phyloP scores from a whole-genome alignment of 2,329 filamentous ascomycete species.

The Fusarium chuoi region DNA sequence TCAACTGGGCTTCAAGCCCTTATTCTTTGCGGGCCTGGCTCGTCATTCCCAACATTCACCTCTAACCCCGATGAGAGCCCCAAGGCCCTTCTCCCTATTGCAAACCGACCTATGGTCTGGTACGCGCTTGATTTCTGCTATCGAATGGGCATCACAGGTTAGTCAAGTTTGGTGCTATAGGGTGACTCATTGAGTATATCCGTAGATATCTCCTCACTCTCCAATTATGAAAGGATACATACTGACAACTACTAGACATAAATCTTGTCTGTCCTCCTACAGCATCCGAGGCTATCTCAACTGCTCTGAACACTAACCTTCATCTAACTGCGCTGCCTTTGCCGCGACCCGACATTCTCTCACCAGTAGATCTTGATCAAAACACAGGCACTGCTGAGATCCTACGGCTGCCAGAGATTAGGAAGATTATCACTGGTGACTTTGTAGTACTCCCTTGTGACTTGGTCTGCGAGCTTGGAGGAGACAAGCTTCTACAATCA shows the following conservation, averaged over 20 bases:
- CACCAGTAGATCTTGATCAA: slow-evolving; percentile 79
- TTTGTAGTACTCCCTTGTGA: slow-evolving; percentile 95
- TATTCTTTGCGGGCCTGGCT: slow-evolving; percentile 84
- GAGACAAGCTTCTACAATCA: slow-evolving; percentile 83
- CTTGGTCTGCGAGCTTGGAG: slow-evolving; percentile 88
- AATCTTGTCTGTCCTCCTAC: slow-evolving; percentile 72
- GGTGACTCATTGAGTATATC: slow-evolving; percentile 5
- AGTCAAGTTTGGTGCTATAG: slow-evolving; percentile 42
- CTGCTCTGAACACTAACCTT: slow-evolving; percentile 80
- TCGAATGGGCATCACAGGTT: slow-evolving; percentile 80
- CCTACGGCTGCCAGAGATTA: slow-evolving; percentile 84
- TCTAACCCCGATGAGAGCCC: slow-evolving; percentile 82
- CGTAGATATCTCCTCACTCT: not conserved
- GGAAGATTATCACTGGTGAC: slow-evolving; percentile 80
- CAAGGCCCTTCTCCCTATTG: slow-evolving; percentile 84
- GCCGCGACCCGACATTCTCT: slow-evolving; percentile 78
- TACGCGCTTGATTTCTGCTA: slow-evolving; percentile 89
- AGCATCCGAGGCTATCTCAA: slow-evolving; percentile 72
- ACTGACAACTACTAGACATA: slow-evolving; percentile 61
- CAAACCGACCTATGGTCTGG: slow-evolving; percentile 90
- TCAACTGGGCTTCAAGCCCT: slow-evolving; percentile 83
- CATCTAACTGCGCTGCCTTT: slow-evolving; percentile 78
- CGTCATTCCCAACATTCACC: slow-evolving; percentile 84
- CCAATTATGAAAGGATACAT: not conserved
- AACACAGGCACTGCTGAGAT: slow-evolving; percentile 92